Conservation (phyloP, 202 grass and related monocot genomes). For the Brachypodium distachyon region DNA sequence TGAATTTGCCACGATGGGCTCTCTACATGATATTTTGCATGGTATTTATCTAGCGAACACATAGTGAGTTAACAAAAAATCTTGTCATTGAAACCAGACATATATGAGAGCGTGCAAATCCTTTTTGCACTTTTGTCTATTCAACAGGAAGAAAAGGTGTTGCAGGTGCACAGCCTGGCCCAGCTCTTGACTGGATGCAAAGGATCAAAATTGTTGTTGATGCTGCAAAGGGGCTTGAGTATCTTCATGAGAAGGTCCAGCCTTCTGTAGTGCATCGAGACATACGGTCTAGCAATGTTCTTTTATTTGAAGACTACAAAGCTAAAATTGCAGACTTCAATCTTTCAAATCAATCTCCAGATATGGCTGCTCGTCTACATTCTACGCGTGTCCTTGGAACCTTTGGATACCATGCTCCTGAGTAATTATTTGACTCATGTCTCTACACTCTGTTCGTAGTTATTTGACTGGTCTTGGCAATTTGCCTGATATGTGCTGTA, state of each 20-base stretch:
- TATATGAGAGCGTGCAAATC: neutral
- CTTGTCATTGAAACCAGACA: neutral
- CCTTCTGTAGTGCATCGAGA: slow-evolving; percentile 50
- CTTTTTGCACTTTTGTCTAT: neutral
- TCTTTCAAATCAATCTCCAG: slow-evolving; percentile 56
- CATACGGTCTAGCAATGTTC: slow-evolving; percentile 61
- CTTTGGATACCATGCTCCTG: slow-evolving; percentile 57
- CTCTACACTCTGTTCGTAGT: neutral
- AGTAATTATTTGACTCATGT: slow-evolving; percentile 33
- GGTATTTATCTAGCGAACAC: slow-evolving; percentile 25
- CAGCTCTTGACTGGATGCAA: slow-evolving; percentile 54
- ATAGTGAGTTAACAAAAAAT: neutral
- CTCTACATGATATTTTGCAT: slow-evolving; percentile 59
- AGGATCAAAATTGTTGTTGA: slow-evolving; percentile 54
- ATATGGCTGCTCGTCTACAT: slow-evolving; percentile 61
- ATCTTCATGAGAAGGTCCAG: slow-evolving; percentile 65
- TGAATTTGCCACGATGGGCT: slow-evolving; percentile 52
- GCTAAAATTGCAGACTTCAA: slow-evolving; percentile 71
- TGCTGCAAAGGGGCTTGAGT: slow-evolving; percentile 58
- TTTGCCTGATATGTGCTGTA: neutral
- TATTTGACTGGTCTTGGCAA: too few species aligned
- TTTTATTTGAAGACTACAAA: slow-evolving; percentile 62
- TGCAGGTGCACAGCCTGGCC: slow-evolving; percentile 50
- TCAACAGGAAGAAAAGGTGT: slow-evolving; percentile 58
- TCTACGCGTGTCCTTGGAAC: slow-evolving; percentile 64